A percentile compares a stretch with the other conserved stretches of the same genome.
phyloP scores from a whole-genome alignment of 768 basidiomycete genomes.

The Punctularia strigosozonata region DNA sequence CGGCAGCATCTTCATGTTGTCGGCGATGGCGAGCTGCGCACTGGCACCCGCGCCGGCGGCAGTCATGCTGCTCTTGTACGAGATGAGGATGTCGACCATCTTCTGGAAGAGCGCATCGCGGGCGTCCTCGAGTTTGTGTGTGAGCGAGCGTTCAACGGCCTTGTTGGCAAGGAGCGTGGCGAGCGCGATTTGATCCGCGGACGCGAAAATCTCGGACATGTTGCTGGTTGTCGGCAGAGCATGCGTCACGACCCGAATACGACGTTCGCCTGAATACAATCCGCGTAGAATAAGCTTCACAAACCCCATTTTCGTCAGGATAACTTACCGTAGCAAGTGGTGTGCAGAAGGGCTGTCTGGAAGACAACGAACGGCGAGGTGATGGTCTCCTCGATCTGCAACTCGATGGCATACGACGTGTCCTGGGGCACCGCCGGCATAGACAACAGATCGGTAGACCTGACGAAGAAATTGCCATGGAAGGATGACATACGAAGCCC shows the following conservation, averaged over 20 bases:
- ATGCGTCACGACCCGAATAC: constrained; percentile 83
- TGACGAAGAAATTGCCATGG: constrained; percentile 98
- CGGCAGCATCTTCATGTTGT: constrained; percentile 92
- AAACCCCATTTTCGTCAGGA: neutral
- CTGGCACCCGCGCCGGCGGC: constrained; percentile 88
- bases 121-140: constrained; percentile 82
- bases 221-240: constrained; percentile 83
- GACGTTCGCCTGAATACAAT: constrained; percentile 55
- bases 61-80: constrained; percentile 96
- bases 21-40: constrained; percentile 83
- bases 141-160: constrained; percentile 80
- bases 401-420: constrained; percentile 90
- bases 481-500: constrained; percentile 93
- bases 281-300: neutral
- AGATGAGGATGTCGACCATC: constrained; percentile 71
- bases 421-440: constrained; percentile 96
- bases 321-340: constrained; percentile 71
- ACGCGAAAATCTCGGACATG: constrained; percentile 82
- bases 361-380: constrained; percentile 86
- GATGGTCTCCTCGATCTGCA: constrained; percentile 91
- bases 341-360: constrained; percentile 91
- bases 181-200: constrained; percentile 82
- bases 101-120: constrained; percentile 77
- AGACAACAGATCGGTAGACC: constrained; percentile 91
- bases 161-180: constrained; percentile 82